Base-by-base conservation (phyloP, 2,329 filamentous ascomycete species). In the Pyrenochaeta sp. region DNA sequence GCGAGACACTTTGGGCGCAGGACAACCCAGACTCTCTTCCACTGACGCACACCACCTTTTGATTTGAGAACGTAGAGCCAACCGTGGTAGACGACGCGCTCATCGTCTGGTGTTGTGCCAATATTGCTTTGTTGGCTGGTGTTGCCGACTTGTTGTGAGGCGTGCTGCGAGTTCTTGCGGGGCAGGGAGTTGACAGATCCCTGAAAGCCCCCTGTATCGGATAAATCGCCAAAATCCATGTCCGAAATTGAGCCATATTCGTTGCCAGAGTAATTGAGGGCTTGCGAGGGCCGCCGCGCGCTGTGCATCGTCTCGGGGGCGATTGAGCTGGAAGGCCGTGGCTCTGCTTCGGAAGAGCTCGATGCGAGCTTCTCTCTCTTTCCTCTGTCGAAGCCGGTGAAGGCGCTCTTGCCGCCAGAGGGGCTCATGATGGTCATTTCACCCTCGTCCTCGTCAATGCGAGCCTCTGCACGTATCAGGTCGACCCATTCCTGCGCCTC, bases 11-110 rank as follows among this genome's bases (percentile, higher is more conserved):
- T 86, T 1, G 90, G 87, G 21, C 94, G 88, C 37, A 99, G 80
- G 0, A 97, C 94, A 9, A 88, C 88, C 94, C 94, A 97, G 46
- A 91, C 81, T 60, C 90, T 87, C 77, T 96, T 96, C 94, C 94
- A 99, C 63, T 96, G 89, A 32, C 88, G 85, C 41, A 99, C 83
- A 7, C 91, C 90, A 15, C 87, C 81, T 62, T 90, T 92, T 50
- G 86, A 89, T 60, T 89, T 90, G 43, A 96, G 81, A 50, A 90
- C 85, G 70, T 89, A 88, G 21, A 97, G 82, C 80, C 90, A 92
- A 37, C 93, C 92, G 67, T 97, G 91, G 81, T 89, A 96, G 30
- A 97, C 82, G n/a, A 97, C 87, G 18, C 92, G 87, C 68, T 96
- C 92, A 1, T 87, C 85, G 52, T 94, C 90, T 3, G 67, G 65